These are phyloP conservation scores for Rhodotorula toruloides DNA, from an alignment of 768 basidiomycete genomes.

Conservation along the genomic window DNA sequence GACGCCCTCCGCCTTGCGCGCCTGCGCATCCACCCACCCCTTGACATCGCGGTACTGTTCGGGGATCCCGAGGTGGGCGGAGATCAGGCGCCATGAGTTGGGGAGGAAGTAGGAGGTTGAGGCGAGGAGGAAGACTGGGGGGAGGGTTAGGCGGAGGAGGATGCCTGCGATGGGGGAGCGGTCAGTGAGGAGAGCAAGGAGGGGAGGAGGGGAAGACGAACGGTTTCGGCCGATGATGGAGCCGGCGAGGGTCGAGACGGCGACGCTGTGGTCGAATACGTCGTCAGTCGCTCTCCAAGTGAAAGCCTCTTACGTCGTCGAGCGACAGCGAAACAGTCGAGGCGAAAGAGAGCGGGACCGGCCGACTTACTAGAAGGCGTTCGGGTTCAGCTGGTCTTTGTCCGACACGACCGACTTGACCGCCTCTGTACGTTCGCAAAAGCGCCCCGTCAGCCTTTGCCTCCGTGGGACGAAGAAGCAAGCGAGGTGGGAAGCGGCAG, in stretches of 20 bases:
- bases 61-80: constrained; percentile 60
- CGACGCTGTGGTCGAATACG: constrained; percentile 51
- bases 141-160: constrained; percentile 65
- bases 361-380: constrained; percentile 61
- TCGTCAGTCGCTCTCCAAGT: no score
- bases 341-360: neutral
- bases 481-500: neutral
- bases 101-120: constrained; percentile 83
- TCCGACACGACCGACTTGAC: constrained; percentile 75
- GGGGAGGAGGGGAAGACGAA: constrained; percentile 20
- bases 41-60: constrained; percentile 51
- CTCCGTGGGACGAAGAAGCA: neutral
- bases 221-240: constrained; percentile 81
- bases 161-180: constrained; percentile 46
- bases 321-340: no score
- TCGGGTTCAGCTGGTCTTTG: constrained; percentile 77
- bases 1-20: neutral
- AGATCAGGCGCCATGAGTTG: constrained; percentile 66
- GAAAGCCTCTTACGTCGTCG: no score
- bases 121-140: constrained; percentile 64
- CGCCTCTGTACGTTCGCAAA: constrained; percentile 54
- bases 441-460: neutral
- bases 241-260: constrained; percentile 78
- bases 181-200: neutral
- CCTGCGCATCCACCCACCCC: neutral